phyloP scores from a whole-genome alignment of 2,329 filamentous ascomycete genomes.

The Penicillium nordicum region DNA sequence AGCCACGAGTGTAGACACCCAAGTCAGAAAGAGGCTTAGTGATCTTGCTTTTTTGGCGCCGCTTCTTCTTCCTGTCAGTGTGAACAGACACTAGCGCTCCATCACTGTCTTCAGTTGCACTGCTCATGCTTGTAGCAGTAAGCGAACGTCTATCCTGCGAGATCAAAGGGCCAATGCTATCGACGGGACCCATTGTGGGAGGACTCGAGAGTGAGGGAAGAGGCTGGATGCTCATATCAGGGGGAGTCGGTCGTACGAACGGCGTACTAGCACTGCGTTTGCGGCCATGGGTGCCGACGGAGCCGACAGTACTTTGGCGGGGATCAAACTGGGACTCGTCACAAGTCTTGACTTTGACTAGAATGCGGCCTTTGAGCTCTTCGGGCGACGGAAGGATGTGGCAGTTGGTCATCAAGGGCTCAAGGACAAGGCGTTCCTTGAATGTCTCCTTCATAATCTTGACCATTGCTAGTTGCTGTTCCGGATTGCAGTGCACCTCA shows the following conservation, averaged over 20 bases:
- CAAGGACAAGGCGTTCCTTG: constrained; percentile 71
- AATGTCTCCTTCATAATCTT: constrained; percentile 84
- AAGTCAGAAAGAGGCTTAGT: constrained; percentile 77
- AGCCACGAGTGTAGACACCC: constrained; percentile 71
- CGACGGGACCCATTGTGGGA: constrained; percentile 52
- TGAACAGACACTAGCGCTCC: constrained; percentile 48
- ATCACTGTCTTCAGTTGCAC: constrained; percentile 76
- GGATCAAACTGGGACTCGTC: constrained; percentile 50
- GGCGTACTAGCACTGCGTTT: constrained; percentile 75
- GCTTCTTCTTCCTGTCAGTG: constrained; percentile 54
- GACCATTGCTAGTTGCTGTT: constrained; percentile 85
- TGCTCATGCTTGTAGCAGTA: constrained; percentile 54
- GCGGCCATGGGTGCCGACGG: constrained; percentile 41
- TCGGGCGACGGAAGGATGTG: constrained; percentile 77
- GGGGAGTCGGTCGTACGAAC: constrained; percentile 59
- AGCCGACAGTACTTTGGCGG: constrained; percentile 40
- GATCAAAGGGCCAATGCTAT: constrained; percentile 43
- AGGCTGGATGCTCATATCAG: constrained; percentile 53
- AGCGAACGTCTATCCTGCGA: constrained; percentile 52
- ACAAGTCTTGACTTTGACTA: constrained; percentile 92
- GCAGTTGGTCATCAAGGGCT: constrained; percentile 67
- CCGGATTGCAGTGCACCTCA: constrained; percentile 83
- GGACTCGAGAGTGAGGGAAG: constrained; percentile 52
- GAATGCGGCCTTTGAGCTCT: constrained; percentile 74
- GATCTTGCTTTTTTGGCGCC: constrained; percentile 75